Evolutionary conservation across 768 basidiomycete species (phyloP).

Genomic region (Mycena haematopus): DNA sequence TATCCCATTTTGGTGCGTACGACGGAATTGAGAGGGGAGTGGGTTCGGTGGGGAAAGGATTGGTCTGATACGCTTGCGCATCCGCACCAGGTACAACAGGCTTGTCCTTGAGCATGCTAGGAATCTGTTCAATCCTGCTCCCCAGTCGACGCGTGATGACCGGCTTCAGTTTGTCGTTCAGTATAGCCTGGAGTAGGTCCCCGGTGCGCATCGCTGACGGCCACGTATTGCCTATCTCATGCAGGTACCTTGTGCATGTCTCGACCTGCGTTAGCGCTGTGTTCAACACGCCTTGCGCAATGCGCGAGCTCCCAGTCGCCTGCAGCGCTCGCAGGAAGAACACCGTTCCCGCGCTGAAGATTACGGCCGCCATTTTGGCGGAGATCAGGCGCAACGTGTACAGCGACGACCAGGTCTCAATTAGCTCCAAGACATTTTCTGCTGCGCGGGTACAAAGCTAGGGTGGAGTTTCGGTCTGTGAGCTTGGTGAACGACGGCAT

Average conservation of each 20-base stretch:
- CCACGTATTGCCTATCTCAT: conserved; percentile 20
- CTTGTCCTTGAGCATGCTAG: too few species aligned
- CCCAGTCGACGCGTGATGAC: conserved; percentile 18
- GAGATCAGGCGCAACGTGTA: conserved; percentile 45
- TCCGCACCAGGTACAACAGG: too few species aligned
- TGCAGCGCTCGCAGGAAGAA: conserved; percentile 45
- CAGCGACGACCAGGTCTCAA: conserved; percentile 40
- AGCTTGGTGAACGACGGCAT: too few species aligned
- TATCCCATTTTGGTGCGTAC: neutral
- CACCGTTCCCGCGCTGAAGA: conserved; percentile 47
- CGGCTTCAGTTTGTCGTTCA: conserved; percentile 11
- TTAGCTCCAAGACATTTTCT: conserved; percentile 31
- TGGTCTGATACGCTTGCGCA: too few species aligned
- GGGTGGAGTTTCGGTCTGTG: too few species aligned
- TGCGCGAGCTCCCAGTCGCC: conserved; percentile 29
- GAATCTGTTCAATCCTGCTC: neutral
- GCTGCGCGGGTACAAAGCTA: conserved; percentile 44
- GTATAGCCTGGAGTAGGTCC: conserved; percentile 4
- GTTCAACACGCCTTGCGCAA: conserved; percentile 22
- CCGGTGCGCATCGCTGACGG: neutral
- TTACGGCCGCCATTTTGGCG: conserved; percentile 42
- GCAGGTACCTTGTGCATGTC: conserved; percentile 16
- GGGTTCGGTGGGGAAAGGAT: too few species aligned
- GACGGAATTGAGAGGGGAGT: too few species aligned
- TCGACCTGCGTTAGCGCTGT: conserved; percentile 24